phyloP scores from a whole-genome alignment of 257 asterid species.

The Orobanche coerulescens region DNA sequence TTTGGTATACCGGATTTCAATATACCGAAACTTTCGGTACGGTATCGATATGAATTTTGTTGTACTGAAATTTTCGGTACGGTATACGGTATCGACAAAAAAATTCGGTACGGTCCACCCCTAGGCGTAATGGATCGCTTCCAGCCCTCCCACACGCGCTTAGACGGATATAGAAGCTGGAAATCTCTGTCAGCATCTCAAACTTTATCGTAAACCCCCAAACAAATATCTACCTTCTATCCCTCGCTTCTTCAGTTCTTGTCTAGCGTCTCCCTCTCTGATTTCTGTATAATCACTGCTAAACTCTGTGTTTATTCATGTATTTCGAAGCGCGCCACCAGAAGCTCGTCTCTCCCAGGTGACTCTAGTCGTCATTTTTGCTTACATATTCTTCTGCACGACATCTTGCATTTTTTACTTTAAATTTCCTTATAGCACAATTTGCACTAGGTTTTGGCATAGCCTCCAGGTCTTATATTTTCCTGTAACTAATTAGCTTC shows the following conservation, averaged over 20 bases:
- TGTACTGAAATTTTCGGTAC: too few species aligned
- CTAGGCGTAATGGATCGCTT: slow-evolving; percentile 38
- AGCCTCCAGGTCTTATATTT: background rate
- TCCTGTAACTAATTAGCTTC: background rate
- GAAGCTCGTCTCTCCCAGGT: slow-evolving; percentile 52
- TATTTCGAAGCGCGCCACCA: slow-evolving; percentile 52
- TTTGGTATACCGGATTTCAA: too few species aligned
- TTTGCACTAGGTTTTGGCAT: background rate
- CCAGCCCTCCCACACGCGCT: too few species aligned
- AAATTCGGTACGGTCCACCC: too few species aligned
- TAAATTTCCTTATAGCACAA: background rate
- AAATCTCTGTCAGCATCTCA: slow-evolving; percentile 23
- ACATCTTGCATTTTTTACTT: background rate
- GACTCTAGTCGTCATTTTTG: background rate
- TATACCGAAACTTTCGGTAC: too few species aligned
- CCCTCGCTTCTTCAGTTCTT: slow-evolving; percentile 13
- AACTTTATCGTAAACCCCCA: slow-evolving; percentile 19
- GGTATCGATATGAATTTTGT: too few species aligned
- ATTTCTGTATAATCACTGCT: slow-evolving; percentile 3
- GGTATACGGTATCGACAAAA: too few species aligned
- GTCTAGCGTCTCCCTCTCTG: background rate
- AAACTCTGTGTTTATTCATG: slow-evolving; percentile 27
- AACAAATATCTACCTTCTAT: too few species aligned
- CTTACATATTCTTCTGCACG: background rate
- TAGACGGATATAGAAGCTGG: slow-evolving; percentile 34